Conservation (phyloP, 192 early-diverging fungal species). For the Diversispora eburnea region DNA sequence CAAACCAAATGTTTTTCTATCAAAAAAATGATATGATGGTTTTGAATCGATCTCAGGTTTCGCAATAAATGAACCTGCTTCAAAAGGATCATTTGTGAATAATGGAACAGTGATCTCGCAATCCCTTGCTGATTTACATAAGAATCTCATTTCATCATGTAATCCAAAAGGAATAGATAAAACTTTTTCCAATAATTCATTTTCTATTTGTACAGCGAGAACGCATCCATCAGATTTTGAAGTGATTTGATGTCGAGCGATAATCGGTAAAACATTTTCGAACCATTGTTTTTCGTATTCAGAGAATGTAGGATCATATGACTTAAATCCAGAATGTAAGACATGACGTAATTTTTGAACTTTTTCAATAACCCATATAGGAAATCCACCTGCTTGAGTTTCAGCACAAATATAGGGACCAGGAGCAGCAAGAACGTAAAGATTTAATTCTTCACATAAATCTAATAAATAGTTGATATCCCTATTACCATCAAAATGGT, state of each 20-base stretch:
- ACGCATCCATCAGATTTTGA: slow-evolving; percentile 61
- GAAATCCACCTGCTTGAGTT: slow-evolving; percentile 71
- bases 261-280: slow-evolving; percentile 66
- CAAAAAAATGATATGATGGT: neutral
- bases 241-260: slow-evolving; percentile 77
- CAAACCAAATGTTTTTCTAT: slow-evolving; percentile 58
- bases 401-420: slow-evolving; percentile 83
- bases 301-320: slow-evolving; percentile 66
- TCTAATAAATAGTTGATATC: slow-evolving; percentile 68
- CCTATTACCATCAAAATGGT: slow-evolving; percentile 68
- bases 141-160: slow-evolving; percentile 75
- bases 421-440: slow-evolving; percentile 79
- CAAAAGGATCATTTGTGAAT: slow-evolving; percentile 82
- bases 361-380: slow-evolving; percentile 76
- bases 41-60: slow-evolving; percentile 34
- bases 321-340: slow-evolving; percentile 58
- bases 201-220: slow-evolving; percentile 78
- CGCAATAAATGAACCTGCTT: slow-evolving; percentile 61
- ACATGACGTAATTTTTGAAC: slow-evolving; percentile 72
- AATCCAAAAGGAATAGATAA: slow-evolving; percentile 63
- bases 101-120: slow-evolving; percentile 73
- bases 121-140: slow-evolving; percentile 74
- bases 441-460: slow-evolving; percentile 68
- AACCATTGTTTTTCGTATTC: slow-evolving; percentile 74
- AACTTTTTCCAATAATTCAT: slow-evolving; percentile 65